Percentiles rank a stretch among this genome's conserved stretches.
These are phyloP conservation scores for Lachancea quebecensis DNA, from an alignment of 805 yeast species.

Conservation along the genomic window DNA sequence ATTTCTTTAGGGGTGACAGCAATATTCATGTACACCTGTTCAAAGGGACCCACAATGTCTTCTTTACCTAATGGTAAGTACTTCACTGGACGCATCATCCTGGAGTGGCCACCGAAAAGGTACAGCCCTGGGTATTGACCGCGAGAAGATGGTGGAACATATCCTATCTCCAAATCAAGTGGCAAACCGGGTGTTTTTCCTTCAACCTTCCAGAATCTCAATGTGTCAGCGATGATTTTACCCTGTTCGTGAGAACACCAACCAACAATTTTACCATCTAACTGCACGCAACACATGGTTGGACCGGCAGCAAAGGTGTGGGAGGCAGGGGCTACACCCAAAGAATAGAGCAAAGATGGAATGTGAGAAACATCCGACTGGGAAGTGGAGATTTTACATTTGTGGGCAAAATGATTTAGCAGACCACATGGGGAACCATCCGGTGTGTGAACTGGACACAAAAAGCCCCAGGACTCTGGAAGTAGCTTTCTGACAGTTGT, in stretches of 20 bases:
- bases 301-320: constrained; percentile 85
- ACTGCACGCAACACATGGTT: constrained; percentile 77
- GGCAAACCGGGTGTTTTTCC: constrained; percentile 68
- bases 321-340: constrained; percentile 74
- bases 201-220: constrained; percentile 88
- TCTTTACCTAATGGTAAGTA: constrained; percentile 77
- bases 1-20: constrained; percentile 94
- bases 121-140: constrained; percentile 98
- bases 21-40: constrained; percentile 93
- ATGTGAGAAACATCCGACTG: constrained; percentile 68
- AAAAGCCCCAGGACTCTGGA: constrained; percentile 98
- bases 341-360: constrained; percentile 53
- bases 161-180: constrained; percentile 82
- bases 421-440: constrained; percentile 99
- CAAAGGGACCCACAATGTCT: constrained; percentile 94
- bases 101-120: constrained; percentile 83
- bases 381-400: constrained; percentile 77
- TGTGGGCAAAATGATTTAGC: constrained; percentile 92
- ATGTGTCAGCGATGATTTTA: constrained; percentile 74
- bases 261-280: constrained; percentile 88
- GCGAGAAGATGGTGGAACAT: constrained; percentile 89
- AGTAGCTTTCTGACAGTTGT: constrained; percentile 93
- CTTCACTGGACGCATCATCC: constrained; percentile 94
- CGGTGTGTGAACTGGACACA: constrained; percentile 98
- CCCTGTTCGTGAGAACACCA: constrained; percentile 93